A percentile compares a stretch with the other conserved stretches of the same genome.
phyloP scores from a whole-genome alignment of 2,329 filamentous ascomycete species.

The Elsinoe ampelina region DNA sequence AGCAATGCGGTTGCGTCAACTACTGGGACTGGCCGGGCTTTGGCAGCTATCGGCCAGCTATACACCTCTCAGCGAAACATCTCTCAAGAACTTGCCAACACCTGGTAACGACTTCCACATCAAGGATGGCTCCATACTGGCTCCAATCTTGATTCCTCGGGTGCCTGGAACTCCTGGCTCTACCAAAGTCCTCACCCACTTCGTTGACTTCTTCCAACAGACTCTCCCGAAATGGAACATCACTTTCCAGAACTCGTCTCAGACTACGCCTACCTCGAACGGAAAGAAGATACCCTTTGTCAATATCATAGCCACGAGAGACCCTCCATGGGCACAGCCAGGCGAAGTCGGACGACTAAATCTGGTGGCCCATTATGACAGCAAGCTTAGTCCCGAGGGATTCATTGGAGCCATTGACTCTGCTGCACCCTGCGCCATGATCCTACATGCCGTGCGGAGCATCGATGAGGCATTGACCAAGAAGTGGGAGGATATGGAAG shows the following conservation, averaged over 20 bases:
- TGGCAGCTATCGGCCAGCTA: constrained; percentile 38
- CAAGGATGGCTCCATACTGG: constrained; percentile 61
- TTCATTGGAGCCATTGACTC: constrained; percentile 94
- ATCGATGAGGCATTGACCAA: constrained; percentile 69
- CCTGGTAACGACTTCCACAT: constrained; percentile 65
- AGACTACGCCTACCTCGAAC: constrained; percentile 67
- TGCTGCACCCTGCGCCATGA: constrained; percentile 86
- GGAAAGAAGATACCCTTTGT: constrained; percentile 66
- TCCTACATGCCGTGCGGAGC: constrained; percentile 74
- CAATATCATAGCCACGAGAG: constrained; percentile 77
- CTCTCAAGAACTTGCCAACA: constrained; percentile 62
- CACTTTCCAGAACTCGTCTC: constrained; percentile 82
- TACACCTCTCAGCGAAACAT: constrained; percentile 60
- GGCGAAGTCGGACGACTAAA: constrained; percentile 76
- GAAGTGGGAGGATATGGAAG: constrained; percentile 70
- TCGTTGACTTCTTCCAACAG: constrained; percentile 68
- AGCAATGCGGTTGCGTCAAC: constrained; percentile 20
- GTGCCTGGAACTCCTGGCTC: constrained; percentile 81
- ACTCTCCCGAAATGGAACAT: constrained; percentile 71
- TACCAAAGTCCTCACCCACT: constrained; percentile 63
- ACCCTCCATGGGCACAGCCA: constrained; percentile 68
- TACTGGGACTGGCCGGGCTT: constrained; percentile 24
- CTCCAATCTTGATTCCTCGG: constrained; percentile 78
- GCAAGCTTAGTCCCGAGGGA: constrained; percentile 65
- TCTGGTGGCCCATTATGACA: constrained; percentile 90